Conservation (phyloP, 169 alveolate species). For the Cardiosporidium cionae region DNA sequence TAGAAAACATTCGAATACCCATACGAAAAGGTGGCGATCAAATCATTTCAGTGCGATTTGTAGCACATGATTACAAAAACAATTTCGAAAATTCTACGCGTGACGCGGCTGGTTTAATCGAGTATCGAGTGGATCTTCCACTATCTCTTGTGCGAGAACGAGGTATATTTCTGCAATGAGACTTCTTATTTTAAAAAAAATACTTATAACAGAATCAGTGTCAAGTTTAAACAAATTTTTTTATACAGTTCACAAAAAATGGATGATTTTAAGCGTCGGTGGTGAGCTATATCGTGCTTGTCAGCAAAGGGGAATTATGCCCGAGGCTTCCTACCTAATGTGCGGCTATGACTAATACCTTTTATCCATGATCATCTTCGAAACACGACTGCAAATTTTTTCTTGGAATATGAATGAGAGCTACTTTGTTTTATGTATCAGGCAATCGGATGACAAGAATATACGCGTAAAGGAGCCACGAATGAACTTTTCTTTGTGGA, state of each 20-base stretch:
- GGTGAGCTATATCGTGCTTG: not conserved
- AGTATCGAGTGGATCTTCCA: not conserved
- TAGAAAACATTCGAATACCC: not conserved
- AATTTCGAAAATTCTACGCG: not conserved
- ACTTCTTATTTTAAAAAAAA: no score
- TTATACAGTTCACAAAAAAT: not conserved
- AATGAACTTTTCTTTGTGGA: not conserved
- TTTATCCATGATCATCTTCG: no score
- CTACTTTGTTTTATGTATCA: not conserved
- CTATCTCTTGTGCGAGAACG: not conserved
- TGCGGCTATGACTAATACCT: no score
- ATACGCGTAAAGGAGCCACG: not conserved
- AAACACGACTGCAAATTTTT: no score
- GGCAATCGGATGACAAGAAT: not conserved
- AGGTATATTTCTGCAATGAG: no score
- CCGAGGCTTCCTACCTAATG: not conserved
- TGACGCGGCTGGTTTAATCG: not conserved
- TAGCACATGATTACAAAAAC: no score
- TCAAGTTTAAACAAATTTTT: not conserved
- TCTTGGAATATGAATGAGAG: no score
- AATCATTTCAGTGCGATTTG: not conserved
- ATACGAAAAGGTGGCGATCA: not conserved
- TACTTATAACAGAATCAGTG: no score
- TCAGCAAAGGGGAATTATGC: not conserved
- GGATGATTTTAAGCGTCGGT: not conserved